Conservation (phyloP, 2,329 filamentous ascomycete genomes). For the Stenocarpella maydis region DNA sequence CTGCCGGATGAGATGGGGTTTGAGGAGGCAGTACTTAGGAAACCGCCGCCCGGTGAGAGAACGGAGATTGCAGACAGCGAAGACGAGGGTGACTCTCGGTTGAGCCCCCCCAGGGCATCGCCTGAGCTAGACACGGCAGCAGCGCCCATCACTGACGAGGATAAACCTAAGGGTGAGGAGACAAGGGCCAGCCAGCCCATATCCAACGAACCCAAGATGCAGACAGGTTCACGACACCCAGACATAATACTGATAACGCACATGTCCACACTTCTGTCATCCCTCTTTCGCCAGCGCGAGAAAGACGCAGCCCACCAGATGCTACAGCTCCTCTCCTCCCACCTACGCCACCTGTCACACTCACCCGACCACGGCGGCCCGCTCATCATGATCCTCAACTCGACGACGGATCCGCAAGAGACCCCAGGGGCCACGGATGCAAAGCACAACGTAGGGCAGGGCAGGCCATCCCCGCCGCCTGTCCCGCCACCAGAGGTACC, state of each 20-base stretch:
- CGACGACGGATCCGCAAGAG: conserved; percentile 46
- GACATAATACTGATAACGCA: conserved; percentile 64
- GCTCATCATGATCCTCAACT: conserved; percentile 64
- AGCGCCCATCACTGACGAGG: not conserved
- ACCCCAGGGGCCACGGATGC: not conserved
- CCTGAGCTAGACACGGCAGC: not conserved
- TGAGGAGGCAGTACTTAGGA: not conserved
- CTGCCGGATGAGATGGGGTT: conserved; percentile 20
- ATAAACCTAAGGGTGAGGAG: not conserved
- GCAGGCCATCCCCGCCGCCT: conserved; percentile 6
- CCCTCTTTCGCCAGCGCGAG: conserved; percentile 60
- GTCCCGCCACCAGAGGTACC: conserved; percentile 11
- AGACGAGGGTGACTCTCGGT: conserved; percentile 47
- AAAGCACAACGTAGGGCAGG: not conserved
- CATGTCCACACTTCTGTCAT: conserved; percentile 59
- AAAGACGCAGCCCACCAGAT: conserved; percentile 56
- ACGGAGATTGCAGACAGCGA: conserved; percentile 51
- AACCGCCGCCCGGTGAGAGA: conserved; percentile 21
- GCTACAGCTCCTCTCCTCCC: conserved; percentile 56
- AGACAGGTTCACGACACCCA: conserved; percentile 40
- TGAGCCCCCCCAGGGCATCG: not conserved
- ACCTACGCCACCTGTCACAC: conserved; percentile 55
- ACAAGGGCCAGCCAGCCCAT: not conserved
- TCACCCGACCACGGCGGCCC: conserved; percentile 49
- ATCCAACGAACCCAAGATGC: conserved; percentile 17